A percentile compares a stretch with the other conserved stretches of the same genome.
Evolutionary conservation across 2,329 filamentous ascomycete genomes (phyloP).

Genomic region (Fusarium equiseti): DNA sequence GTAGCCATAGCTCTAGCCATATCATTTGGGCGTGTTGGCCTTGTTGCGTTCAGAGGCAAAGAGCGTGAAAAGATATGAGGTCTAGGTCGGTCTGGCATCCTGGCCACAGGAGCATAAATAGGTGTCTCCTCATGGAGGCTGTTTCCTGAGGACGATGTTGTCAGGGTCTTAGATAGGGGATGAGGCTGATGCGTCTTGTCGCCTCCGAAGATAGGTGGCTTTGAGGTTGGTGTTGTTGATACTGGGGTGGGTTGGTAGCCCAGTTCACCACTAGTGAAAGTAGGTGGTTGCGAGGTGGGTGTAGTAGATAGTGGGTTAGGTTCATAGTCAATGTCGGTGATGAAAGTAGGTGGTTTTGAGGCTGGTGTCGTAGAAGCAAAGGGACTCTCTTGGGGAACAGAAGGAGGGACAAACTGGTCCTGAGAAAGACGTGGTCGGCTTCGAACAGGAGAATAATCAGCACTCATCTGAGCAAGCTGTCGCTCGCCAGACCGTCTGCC

Average conservation of each 20-base stretch:
- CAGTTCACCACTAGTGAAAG: conserved; percentile 54
- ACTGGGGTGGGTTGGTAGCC: conserved; percentile 79
- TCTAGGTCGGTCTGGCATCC: conserved; percentile 44
- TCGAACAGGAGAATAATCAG: conserved; percentile 69
- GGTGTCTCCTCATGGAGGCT: conserved; percentile 78
- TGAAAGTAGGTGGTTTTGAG: conserved; percentile 60
- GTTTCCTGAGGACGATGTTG: conserved; percentile 86
- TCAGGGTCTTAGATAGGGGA: conserved; percentile 87
- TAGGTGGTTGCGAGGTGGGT: conserved; percentile 8
- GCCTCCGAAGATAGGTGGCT: conserved; percentile 46
- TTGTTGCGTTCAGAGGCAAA: conserved; percentile 55
- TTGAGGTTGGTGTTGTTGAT: conserved; percentile 61
- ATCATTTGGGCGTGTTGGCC: conserved; percentile 52
- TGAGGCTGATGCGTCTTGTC: conserved; percentile 72
- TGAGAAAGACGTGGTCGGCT: conserved; percentile 80
- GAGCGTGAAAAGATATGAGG: conserved; percentile 56
- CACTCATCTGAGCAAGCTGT: conserved; percentile 62
- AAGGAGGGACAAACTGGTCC: conserved; percentile 79
- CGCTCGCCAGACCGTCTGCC: conserved; percentile 70
- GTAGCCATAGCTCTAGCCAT: conserved; percentile 54
- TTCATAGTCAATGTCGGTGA: background rate
- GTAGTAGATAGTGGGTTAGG: conserved; percentile 3
- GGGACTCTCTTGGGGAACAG: conserved; percentile 70
- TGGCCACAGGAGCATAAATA: conserved; percentile 48
- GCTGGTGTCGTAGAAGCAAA: conserved; percentile 68